phyloP scores from a whole-genome alignment of 495 filamentous ascomycete species.

The Hypoxylon perforatum region DNA sequence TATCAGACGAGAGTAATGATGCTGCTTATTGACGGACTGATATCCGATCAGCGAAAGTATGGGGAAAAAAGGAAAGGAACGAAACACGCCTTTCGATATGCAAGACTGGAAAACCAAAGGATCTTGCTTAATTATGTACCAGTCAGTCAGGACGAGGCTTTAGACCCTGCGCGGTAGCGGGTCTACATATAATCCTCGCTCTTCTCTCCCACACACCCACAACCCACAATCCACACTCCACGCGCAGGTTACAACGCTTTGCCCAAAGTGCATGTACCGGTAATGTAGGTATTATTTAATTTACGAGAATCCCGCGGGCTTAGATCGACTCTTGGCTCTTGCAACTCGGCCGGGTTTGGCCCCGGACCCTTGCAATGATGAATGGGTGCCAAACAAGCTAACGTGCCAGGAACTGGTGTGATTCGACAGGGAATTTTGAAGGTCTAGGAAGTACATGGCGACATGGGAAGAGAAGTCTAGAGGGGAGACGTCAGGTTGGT shows the following conservation, averaged over 20 bases:
- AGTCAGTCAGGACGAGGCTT: constrained; percentile 50
- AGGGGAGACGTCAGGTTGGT: constrained; percentile 33
- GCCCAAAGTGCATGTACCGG: constrained; percentile 34
- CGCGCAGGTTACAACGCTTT: too few relatives aligned
- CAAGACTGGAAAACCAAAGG: constrained; percentile 37
- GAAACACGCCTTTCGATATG: constrained; percentile 40
- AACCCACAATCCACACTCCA: too few relatives aligned
- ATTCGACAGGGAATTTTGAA: constrained; percentile 35
- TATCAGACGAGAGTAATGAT: constrained; percentile 28
- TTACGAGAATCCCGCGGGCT: constrained; percentile 45
- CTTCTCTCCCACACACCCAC: constrained; percentile 40
- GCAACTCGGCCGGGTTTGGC: constrained; percentile 43
- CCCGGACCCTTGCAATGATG: constrained; percentile 39
- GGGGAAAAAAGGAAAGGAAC: constrained; percentile 39
- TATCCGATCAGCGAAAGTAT: constrained; percentile 39
- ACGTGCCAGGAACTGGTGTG: constrained; percentile 41
- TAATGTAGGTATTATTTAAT: constrained; percentile 38
- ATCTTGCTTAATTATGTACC: constrained; percentile 48
- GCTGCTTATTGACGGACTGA: constrained; percentile 39
- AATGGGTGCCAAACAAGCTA: constrained; percentile 45
- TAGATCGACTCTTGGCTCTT: constrained; percentile 45
- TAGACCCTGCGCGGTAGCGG: constrained; percentile 47
- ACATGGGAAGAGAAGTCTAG: constrained; percentile 9
- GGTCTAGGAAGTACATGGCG: too few relatives aligned
- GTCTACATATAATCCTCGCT: constrained; percentile 38